Conservation (phyloP, 2,329 filamentous ascomycete species). For the Microsporum audouinii region DNA sequence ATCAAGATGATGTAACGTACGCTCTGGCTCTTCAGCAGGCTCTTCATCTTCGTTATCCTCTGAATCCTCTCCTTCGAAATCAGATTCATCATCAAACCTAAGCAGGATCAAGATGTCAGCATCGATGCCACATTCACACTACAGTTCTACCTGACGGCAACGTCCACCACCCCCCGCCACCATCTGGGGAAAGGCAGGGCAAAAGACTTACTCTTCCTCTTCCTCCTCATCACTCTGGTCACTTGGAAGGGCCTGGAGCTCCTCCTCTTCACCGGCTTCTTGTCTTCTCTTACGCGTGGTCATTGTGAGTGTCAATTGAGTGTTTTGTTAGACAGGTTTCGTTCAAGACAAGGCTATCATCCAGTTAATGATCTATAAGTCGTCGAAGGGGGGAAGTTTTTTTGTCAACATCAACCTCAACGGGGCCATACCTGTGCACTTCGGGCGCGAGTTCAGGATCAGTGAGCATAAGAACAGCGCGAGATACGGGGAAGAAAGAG, state of each 20-base stretch:
- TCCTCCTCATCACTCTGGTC: conserved; percentile 42
- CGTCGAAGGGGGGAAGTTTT: not conserved
- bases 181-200: not conserved
- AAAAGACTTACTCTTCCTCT: conserved; percentile 19
- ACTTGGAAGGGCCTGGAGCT: conserved; percentile 39
- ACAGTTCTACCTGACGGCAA: not conserved
- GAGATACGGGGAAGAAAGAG: not conserved
- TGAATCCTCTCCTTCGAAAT: conserved; percentile 20
- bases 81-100: conserved; percentile 25
- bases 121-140: not conserved
- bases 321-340: not conserved
- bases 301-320: conserved; percentile 23
- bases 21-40: conserved; percentile 16
- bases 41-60: conserved; percentile 17
- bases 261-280: conserved; percentile 38
- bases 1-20: conserved; percentile 7
- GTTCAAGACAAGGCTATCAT: conserved; percentile 4
- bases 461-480: not conserved
- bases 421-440: not conserved
- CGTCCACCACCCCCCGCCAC: not conserved
- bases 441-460: not conserved
- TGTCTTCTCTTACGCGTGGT: conserved; percentile 41
- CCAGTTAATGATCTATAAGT: not conserved
- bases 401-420: not conserved
- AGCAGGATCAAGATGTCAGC: conserved; percentile 4